Evolutionary conservation across 768 basidiomycete genomes (phyloP).

Genomic region (Rhizopogon rudus): DNA sequence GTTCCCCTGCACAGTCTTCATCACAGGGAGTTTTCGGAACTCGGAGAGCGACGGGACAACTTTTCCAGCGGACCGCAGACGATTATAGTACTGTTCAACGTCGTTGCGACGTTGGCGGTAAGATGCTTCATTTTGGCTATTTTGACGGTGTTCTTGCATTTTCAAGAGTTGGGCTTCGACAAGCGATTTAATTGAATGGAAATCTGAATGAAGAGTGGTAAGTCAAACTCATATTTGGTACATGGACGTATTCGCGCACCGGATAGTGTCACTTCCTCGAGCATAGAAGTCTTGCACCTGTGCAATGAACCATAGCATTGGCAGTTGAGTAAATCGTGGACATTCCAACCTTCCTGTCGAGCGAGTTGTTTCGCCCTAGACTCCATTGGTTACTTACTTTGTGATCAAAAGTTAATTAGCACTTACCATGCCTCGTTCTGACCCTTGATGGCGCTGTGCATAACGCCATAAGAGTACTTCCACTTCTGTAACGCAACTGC

Average conservation of each 20-base stretch:
- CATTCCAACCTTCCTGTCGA: slow-evolving; percentile 35
- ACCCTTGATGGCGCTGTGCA: slow-evolving; percentile 1
- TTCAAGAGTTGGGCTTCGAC: slow-evolving; percentile 27
- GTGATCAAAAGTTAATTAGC: slow-evolving; percentile 4
- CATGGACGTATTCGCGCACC: slow-evolving; percentile 28
- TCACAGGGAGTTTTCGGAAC: slow-evolving; percentile 46
- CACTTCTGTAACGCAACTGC: slow-evolving; percentile 21
- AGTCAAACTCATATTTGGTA: not conserved
- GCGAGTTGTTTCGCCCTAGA: slow-evolving; percentile 35
- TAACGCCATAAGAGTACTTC: slow-evolving; percentile 17
- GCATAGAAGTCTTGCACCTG: slow-evolving; percentile 28
- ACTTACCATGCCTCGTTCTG: slow-evolving; percentile 15
- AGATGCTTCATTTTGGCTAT: slow-evolving; percentile 21
- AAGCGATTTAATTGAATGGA: slow-evolving; percentile 6
- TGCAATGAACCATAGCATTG: slow-evolving; percentile 36
- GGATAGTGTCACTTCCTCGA: slow-evolving; percentile 31
- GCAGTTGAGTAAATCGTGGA: slow-evolving; percentile 35
- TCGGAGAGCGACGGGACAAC: slow-evolving; percentile 41
- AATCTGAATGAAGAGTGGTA: slow-evolving; percentile 11
- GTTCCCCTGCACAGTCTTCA: slow-evolving; percentile 27
- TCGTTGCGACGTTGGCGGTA: slow-evolving; percentile 26
- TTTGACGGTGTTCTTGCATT: slow-evolving; percentile 19
- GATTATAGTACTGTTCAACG: slow-evolving; percentile 40
- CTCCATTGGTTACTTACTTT: slow-evolving; percentile 10
- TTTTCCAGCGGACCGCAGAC: slow-evolving; percentile 32